Conservation (phyloP, 257 asterid genomes). For the Dorcoceras hygrometricum region DNA sequence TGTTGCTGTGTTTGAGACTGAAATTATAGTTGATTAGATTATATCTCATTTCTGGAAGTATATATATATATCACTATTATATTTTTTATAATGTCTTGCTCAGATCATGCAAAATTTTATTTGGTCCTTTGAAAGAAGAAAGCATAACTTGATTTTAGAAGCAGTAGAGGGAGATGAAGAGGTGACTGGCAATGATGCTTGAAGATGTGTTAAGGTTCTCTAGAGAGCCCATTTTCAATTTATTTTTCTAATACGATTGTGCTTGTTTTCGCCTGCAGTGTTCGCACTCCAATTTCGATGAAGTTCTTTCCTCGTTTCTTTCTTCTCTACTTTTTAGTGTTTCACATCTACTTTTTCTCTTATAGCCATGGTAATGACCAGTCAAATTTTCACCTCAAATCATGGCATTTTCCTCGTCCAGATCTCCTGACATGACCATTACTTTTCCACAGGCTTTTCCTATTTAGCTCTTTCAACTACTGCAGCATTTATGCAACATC, state of each 20-base stretch:
- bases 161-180: not conserved
- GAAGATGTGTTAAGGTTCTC: not conserved
- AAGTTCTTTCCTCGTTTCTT: conserved; percentile 99
- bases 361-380: conserved; percentile 71
- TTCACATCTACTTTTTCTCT: conserved; percentile 94
- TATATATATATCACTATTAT: no score
- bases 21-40: not conserved
- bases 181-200: not conserved
- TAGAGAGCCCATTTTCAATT: not conserved
- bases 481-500: conserved; percentile 98
- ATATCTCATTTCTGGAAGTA: not conserved
- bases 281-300: conserved; percentile 97
- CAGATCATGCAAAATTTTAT: not conserved
- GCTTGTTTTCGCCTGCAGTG: conserved; percentile 67
- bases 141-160: not conserved
- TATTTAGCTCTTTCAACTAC: conserved; percentile 95
- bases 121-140: not conserved
- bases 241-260: conserved; percentile 29
- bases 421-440: conserved; percentile 25
- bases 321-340: conserved; percentile 91
- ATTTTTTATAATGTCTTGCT: not conserved
- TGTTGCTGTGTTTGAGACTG: not conserved
- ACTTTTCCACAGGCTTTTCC: conserved; percentile 68
- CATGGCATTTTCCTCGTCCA: conserved; percentile 16
- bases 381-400: conserved; percentile 21